These are phyloP conservation scores for Penicillium cinerascens DNA, from an alignment of 495 filamentous ascomycete genomes.

Conservation along the genomic window DNA sequence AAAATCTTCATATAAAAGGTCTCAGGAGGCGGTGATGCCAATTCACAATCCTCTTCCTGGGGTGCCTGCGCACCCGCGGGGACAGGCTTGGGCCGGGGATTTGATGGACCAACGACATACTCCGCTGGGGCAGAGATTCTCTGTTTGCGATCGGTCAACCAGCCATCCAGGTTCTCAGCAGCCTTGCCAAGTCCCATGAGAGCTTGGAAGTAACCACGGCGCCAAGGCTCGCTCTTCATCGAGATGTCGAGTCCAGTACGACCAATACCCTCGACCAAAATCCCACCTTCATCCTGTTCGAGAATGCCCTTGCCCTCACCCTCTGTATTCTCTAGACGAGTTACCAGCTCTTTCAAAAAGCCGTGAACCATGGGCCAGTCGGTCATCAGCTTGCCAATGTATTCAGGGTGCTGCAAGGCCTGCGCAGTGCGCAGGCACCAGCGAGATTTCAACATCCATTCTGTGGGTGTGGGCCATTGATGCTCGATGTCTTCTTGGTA, in stretches of 20 bases:
- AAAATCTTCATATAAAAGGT: constrained; percentile 74
- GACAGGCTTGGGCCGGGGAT: constrained; percentile 72
- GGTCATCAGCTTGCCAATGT: constrained; percentile 46
- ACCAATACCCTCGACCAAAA: constrained; percentile 52
- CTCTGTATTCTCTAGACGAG: constrained; percentile 58
- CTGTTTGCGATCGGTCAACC: constrained; percentile 64
- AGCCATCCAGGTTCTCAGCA: constrained; percentile 77
- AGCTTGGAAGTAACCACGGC: constrained; percentile 75
- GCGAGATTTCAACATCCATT: constrained; percentile 66
- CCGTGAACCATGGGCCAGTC: constrained; percentile 62
- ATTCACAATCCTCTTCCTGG: constrained; percentile 67
- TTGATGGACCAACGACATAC: constrained; percentile 73
- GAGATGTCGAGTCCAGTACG: constrained; percentile 66
- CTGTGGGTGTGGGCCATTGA: constrained; percentile 66
- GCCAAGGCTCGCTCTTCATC: constrained; percentile 73
- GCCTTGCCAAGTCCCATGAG: constrained; percentile 71
- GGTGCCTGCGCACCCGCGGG: constrained; percentile 57
- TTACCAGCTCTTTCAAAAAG: constrained; percentile 51
- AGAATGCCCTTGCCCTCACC: constrained; percentile 64
- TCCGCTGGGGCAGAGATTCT: constrained; percentile 63
- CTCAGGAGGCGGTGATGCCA: constrained; percentile 61
- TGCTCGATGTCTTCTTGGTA: constrained; percentile 70
- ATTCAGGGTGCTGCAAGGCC: constrained; percentile 52
- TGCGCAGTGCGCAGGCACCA: constrained; percentile 56
- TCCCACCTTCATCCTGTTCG: constrained; percentile 54